These are phyloP conservation scores for Aegilops sharonensis DNA, from an alignment of 176 grass and related monocot species.

Conservation along the genomic window DNA sequence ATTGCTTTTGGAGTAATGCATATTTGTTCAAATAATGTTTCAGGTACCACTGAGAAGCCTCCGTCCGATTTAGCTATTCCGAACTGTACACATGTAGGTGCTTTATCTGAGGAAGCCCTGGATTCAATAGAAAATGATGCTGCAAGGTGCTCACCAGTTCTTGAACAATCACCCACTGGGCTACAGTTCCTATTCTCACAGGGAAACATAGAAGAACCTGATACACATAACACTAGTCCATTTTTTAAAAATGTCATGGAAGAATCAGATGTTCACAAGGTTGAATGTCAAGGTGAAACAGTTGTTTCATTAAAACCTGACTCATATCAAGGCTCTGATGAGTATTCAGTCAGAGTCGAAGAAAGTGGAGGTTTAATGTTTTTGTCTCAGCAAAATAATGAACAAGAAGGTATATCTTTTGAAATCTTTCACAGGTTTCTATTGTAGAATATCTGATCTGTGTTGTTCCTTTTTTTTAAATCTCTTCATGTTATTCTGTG, in stretches of 20 bases:
- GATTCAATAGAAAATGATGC: background rate
- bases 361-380: background rate
- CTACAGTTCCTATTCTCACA: conserved; percentile 13
- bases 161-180: conserved; percentile 14
- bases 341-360: conserved; percentile 14
- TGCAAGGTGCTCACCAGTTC: conserved; percentile 32
- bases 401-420: conserved; percentile 27
- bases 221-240: background rate
- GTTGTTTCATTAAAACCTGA: conserved; percentile 12
- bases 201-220: background rate
- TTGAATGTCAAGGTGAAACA: background rate
- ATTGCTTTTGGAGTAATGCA: conserved; percentile 2
- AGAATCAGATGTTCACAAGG: background rate
- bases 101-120: conserved; percentile 17
- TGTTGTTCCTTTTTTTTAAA: background rate
- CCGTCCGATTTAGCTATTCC: background rate
- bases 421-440: background rate
- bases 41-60: conserved; percentile 20
- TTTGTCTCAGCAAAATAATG: conserved; percentile 8
- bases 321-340: background rate
- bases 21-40: background rate
- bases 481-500: background rate
- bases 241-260: background rate
- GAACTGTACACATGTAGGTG: background rate
- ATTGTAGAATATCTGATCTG: background rate